Evolutionary conservation across 495 filamentous ascomycete genomes (phyloP).

Genomic region (Apodospora peruviana): DNA sequence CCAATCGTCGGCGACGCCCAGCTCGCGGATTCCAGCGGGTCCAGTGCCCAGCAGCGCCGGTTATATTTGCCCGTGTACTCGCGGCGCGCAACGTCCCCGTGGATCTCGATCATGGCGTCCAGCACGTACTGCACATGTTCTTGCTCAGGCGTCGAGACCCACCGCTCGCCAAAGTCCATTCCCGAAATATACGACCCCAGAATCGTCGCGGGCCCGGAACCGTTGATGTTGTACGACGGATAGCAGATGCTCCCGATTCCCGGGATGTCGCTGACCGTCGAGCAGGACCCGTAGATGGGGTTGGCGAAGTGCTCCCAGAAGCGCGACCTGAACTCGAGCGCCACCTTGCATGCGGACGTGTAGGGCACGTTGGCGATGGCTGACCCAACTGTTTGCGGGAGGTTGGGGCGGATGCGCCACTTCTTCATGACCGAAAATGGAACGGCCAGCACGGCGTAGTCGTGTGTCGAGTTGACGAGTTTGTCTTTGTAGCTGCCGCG

Average conservation of each 20-base stretch:
- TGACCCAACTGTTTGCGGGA: constrained; percentile 40
- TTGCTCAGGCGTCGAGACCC: constrained; percentile 8
- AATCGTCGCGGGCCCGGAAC: constrained; percentile 54
- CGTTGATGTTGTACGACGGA: constrained; percentile 58
- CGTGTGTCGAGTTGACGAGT: constrained; percentile 48
- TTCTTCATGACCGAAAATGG: constrained; percentile 56
- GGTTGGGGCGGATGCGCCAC: constrained; percentile 45
- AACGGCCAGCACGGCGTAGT: constrained; percentile 59
- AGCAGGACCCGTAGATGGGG: constrained; percentile 61
- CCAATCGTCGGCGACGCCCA: constrained; percentile 55
- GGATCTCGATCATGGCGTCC: constrained; percentile 46
- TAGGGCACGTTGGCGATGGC: constrained; percentile 60
- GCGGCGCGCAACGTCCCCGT: constrained; percentile 46
- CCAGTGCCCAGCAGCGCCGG: constrained; percentile 54
- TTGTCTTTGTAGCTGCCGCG: constrained; percentile 28
- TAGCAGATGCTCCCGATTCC: constrained; percentile 59
- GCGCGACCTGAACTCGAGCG: constrained; percentile 56
- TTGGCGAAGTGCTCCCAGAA: constrained; percentile 63
- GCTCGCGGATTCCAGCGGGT: constrained; percentile 45
- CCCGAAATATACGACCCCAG: constrained; percentile 50
- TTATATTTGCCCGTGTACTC: constrained; percentile 56
- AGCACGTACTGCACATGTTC: constrained; percentile 35
- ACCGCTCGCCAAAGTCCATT: constrained; percentile 33
- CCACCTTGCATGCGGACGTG: constrained; percentile 55
- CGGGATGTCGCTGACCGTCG: constrained; percentile 47